These are phyloP conservation scores for Candida vartiovaarae DNA, from an alignment of 805 yeast genomes.

Conservation along the genomic window DNA sequence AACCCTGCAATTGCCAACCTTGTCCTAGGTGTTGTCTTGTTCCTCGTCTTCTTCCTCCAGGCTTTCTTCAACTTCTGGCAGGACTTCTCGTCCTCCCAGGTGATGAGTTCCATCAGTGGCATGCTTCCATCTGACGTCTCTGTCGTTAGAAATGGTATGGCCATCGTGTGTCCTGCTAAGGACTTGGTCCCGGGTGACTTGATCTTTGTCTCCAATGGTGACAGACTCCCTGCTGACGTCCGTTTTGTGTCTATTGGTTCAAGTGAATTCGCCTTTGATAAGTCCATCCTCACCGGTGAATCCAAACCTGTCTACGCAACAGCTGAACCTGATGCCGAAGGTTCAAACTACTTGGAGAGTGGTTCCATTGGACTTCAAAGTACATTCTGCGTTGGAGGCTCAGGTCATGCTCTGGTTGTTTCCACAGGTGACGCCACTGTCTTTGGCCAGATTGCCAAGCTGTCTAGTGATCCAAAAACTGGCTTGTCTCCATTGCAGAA, in stretches of 20 bases:
- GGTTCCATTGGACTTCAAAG: conserved; percentile 40
- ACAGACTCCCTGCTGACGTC: conserved; percentile 41
- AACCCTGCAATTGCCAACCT: conserved; percentile 35
- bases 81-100: conserved; percentile 40
- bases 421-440: conserved; percentile 38
- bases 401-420: conserved; percentile 37
- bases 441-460: conserved; percentile 39
- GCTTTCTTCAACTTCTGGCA: conserved; percentile 39
- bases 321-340: conserved; percentile 21
- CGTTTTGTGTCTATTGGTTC: conserved; percentile 31
- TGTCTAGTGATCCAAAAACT: conserved; percentile 33
- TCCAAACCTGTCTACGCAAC: conserved; percentile 34
- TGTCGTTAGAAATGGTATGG: conserved; percentile 31
- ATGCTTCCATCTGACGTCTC: conserved; percentile 34
- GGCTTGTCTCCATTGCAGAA: conserved; percentile 35
- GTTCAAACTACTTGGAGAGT: conserved; percentile 36
- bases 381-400: conserved; percentile 36
- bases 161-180: conserved; percentile 25
- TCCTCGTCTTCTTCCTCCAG: conserved; percentile 34
- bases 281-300: conserved; percentile 44
- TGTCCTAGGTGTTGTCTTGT: conserved; percentile 34
- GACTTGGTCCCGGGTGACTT: conserved; percentile 40
- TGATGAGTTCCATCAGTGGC: conserved; percentile 39
- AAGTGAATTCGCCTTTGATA: conserved; percentile 36
- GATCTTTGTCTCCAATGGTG: conserved; percentile 30